Evolutionary conservation across 768 basidiomycete species (phyloP).

Genomic region (Cyclocybe aegerita): DNA sequence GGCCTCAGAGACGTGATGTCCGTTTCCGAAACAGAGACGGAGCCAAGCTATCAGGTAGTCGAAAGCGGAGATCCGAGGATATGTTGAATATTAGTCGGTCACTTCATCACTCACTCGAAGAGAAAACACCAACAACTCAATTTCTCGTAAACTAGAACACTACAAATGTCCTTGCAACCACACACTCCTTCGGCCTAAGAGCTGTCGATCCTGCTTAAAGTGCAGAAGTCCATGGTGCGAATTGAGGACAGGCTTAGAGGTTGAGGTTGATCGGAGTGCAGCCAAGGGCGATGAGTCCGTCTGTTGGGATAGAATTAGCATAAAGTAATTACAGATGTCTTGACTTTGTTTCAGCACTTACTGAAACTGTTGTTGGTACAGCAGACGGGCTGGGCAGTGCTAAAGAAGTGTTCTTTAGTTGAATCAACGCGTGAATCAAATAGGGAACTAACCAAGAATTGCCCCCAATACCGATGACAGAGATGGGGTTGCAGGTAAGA

Average conservation of each 20-base stretch:
- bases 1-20: too few species aligned
- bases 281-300: slow-evolving; percentile 23
- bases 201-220: background rate
- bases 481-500: slow-evolving; percentile 13
- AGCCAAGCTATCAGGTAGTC: too few species aligned
- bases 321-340: background rate
- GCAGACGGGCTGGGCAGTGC: slow-evolving; percentile 28
- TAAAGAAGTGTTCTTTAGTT: slow-evolving; percentile 4
- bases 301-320: slow-evolving; percentile 1
- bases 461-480: slow-evolving; percentile 9
- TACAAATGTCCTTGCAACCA: too few species aligned
- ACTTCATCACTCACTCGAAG: too few species aligned
- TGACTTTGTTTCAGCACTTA: slow-evolving; percentile 11
- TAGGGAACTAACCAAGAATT: background rate
- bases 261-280: slow-evolving; percentile 27
- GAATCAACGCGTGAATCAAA: background rate
- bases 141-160: too few species aligned
- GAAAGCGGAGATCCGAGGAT: too few species aligned
- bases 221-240: background rate
- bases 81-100: too few species aligned
- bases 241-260: background rate
- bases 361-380: slow-evolving; percentile 27
- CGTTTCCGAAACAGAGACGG: too few species aligned
- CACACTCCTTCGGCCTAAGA: too few species aligned
- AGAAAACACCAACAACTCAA: too few species aligned